Percentiles rank a stretch among this genome's conserved stretches.
Conservation (phyloP, 352 stramenopile species). For the Pythium coloratum region DNA sequence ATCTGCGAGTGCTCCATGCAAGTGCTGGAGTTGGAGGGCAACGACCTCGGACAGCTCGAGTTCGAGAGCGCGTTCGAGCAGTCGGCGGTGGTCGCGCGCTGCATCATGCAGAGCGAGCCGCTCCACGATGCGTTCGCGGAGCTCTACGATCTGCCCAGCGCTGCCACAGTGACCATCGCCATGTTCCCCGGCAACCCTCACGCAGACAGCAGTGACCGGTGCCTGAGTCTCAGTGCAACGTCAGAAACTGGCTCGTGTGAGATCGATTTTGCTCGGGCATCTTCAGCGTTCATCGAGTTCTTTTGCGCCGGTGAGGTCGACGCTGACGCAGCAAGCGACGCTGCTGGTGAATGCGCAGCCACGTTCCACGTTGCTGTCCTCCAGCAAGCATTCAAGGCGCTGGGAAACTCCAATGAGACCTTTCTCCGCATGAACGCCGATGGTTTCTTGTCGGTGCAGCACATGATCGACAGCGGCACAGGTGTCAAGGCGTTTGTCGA, state of each 20-base stretch:
- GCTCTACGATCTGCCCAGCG: constrained; percentile 82
- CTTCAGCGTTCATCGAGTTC: constrained; percentile 83
- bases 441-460: constrained; percentile 81
- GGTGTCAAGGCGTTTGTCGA: constrained; percentile 83
- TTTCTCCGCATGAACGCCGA: constrained; percentile 82
- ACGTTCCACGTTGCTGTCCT: constrained; percentile 83
- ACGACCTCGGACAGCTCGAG: constrained; percentile 67
- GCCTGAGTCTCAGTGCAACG: constrained; percentile 62
- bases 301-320: constrained; percentile 39
- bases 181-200: constrained; percentile 44
- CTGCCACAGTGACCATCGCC: constrained; percentile 71
- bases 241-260: constrained; percentile 79
- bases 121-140: constrained; percentile 80
- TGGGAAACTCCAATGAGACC: constrained; percentile 74
- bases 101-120: constrained; percentile 82
- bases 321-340: neutral
- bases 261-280: constrained; percentile 73
- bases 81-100: constrained; percentile 67
- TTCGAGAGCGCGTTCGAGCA: constrained; percentile 82
- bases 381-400: constrained; percentile 79
- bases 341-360: constrained; percentile 32
- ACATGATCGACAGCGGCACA: constrained; percentile 72
- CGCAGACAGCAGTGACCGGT: neutral
- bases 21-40: constrained; percentile 72
- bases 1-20: constrained; percentile 87